A percentile compares a stretch with the other conserved stretches of the same genome.
These are phyloP conservation scores for Capsicum pubescens DNA, from an alignment of 257 asterid genomes.

Conservation along the genomic window DNA sequence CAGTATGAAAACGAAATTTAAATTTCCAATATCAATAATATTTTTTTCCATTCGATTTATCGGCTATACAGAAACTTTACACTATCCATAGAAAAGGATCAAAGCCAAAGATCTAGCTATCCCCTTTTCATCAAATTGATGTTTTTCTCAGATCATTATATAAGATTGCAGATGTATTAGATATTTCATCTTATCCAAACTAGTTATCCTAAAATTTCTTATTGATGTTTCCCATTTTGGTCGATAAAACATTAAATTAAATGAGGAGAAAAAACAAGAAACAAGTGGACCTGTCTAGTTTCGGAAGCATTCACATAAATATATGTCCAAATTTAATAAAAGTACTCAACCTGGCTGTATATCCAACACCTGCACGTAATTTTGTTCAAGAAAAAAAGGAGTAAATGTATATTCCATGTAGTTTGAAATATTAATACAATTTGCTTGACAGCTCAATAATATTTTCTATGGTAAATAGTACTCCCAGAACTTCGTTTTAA, in stretches of 20 bases:
- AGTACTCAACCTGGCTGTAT: neutral
- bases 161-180: neutral
- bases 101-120: neutral
- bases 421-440: neutral
- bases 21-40: neutral
- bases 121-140: conserved; percentile 21
- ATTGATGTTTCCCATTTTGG: neutral
- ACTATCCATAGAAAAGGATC: neutral
- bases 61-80: neutral
- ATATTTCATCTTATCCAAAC: conserved; percentile 18
- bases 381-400: neutral
- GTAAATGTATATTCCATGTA: neutral
- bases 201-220: neutral
- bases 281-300: conserved; percentile 25
- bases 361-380: conserved; percentile 2
- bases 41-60: neutral
- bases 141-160: neutral
- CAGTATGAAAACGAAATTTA: neutral
- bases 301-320: conserved; percentile 36
- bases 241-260: neutral
- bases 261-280: neutral
- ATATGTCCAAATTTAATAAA: neutral
- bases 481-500: conserved; percentile 22
- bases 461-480: neutral
- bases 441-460: conserved; percentile 28